Percentiles rank a stretch among this genome's conserved stretches.
phyloP scores from a whole-genome alignment of 2,329 filamentous ascomycete species.

The Penicillium polonicum region DNA sequence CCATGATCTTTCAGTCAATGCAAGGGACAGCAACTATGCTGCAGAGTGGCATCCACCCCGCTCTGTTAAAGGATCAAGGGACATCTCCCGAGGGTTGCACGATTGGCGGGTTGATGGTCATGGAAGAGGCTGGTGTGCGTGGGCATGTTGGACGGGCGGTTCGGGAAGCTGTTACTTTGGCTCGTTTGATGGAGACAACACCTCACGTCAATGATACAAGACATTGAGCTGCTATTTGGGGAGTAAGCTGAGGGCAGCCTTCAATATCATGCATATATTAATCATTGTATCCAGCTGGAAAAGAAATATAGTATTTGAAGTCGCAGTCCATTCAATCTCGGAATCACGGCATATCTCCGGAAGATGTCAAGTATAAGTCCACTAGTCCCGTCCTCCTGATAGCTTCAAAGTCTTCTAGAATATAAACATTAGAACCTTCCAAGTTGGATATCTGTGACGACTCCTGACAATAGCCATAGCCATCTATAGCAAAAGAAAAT shows the following conservation, averaged over 20 bases:
- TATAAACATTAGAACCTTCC: not conserved
- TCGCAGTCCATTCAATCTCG: too few species aligned
- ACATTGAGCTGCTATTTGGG: constrained; percentile 7
- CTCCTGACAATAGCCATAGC: not conserved
- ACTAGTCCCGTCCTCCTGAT: constrained; percentile 13
- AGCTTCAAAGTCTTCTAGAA: constrained; percentile 9
- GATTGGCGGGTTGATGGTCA: constrained; percentile 59
- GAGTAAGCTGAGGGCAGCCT: not conserved
- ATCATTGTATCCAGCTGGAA: not conserved
- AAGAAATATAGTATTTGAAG: not conserved
- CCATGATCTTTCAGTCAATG: constrained; percentile 64
- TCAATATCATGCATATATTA: not conserved
- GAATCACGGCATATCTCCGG: constrained; percentile 8
- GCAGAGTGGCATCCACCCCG: constrained; percentile 59
- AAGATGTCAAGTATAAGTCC: not conserved
- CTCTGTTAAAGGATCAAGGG: constrained; percentile 60
- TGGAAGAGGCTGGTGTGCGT: constrained; percentile 58
- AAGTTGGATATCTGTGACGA: not conserved
- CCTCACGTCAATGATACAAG: constrained; percentile 28
- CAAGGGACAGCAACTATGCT: constrained; percentile 59
- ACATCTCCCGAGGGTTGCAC: constrained; percentile 63
- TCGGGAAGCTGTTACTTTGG: constrained; percentile 59
- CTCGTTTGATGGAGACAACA: constrained; percentile 50
- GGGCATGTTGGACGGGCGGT: constrained; percentile 57
- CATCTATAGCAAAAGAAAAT: not conserved